Evolutionary conservation across 2,329 filamentous ascomycete species (phyloP), one percentile per base, ranked within the genome.

Genomic region (Colletotrichum paranaense): DNA sequence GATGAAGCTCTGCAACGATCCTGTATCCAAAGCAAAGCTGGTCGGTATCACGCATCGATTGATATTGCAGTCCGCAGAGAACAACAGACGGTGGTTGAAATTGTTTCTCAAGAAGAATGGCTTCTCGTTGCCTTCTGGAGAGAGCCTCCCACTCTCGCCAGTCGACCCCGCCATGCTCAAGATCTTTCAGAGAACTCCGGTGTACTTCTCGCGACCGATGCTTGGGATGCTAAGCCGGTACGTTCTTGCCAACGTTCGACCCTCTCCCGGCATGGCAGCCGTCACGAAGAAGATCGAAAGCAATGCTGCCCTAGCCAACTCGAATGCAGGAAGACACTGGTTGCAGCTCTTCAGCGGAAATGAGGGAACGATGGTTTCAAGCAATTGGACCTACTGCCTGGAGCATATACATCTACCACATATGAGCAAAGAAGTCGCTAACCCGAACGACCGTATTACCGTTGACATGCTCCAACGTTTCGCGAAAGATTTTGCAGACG

Each of bases 261-360:
- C 66, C 3, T 24, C 65, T 5, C 30, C 65, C 3, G 59, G 65
- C 5, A 26, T 65, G 11, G 58, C 28, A 11, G 58, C 53, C 52
- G 55, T 60, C 60, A 69, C 19, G 5, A 68, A 60, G 53, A 30
- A 55, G 42, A 6, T 73, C 30, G 26, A 32, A 16, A 9, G 22
- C 6, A 26, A 52, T 1, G 19, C 42, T 5, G 11, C 26, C 6
- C 65, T 73, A 9, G 46, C 38, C 2, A 52, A 55, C 2, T 73
- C 70, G 4, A 55, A 69, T 28, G 38, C 70, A 30, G 70, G 65
- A 7, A 30, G 28, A 4, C 70, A 73, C 14, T 73, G 70, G 70
- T 28, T 69, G 30, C 46, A 38, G 1, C 3, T 32, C 5, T 72
- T 26, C 6, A 28, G 38, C 26, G 14, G 14, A 52, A 35, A 30